These are phyloP conservation scores for Karstenula rhodostoma DNA, from an alignment of 2,329 filamentous ascomycete species.

Conservation along the genomic window DNA sequence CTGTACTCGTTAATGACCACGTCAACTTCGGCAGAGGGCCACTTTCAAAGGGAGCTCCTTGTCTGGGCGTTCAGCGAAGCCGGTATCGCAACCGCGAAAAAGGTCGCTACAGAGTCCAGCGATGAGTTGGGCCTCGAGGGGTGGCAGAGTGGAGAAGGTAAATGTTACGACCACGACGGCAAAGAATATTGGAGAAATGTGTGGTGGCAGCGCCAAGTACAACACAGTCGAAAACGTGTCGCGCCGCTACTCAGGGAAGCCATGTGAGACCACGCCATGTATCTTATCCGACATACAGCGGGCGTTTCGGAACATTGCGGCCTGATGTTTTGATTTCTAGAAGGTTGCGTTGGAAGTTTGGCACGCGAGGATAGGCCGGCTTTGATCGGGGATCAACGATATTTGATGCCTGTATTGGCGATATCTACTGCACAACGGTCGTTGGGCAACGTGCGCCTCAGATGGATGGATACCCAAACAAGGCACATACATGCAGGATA, in stretches of 20 bases:
- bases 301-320: conserved; percentile 18
- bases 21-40: conserved; percentile 59
- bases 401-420: conserved; percentile 28
- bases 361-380: conserved; percentile 19
- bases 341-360: conserved; percentile 9
- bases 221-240: conserved; percentile 69
- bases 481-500: conserved; percentile 8
- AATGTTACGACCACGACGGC: conserved; percentile 40
- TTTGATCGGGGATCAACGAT: conserved; percentile 25
- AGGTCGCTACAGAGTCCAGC: conserved; percentile 60
- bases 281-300: conserved; percentile 11
- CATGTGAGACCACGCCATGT: conserved; percentile 26
- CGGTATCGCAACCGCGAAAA: conserved; percentile 60
- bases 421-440: conserved; percentile 21
- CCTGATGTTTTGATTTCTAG: conserved; percentile 9
- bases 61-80: conserved; percentile 67
- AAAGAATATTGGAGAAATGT: conserved; percentile 61
- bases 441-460: conserved; percentile 34
- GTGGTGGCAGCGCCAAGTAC: conserved; percentile 71
- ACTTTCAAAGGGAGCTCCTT: conserved; percentile 72
- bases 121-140: conserved; percentile 64
- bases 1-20: conserved; percentile 75
- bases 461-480: conserved; percentile 23
- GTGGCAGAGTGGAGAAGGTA: conserved; percentile 62
- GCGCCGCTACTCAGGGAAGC: conserved; percentile 65